phyloP scores from a whole-genome alignment of 2,329 filamentous ascomycete genomes.

The Aspergillus floridensis region DNA sequence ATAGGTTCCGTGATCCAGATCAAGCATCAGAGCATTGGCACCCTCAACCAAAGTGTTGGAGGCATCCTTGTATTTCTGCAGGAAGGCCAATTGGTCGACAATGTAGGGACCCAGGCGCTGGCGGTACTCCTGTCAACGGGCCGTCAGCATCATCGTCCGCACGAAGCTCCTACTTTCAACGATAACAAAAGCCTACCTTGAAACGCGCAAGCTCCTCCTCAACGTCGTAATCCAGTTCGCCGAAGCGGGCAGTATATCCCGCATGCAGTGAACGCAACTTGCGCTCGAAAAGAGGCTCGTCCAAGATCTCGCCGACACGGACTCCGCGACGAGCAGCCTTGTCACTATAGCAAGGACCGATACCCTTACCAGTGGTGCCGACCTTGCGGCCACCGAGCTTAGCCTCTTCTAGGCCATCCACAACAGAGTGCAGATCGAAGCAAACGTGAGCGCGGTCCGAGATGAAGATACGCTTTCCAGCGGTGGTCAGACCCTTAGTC shows the following conservation, averaged over 20 bases:
- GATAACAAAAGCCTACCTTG: slow-evolving; percentile 43
- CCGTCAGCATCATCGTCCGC: slow-evolving; percentile 1
- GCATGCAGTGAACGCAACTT: slow-evolving; percentile 53
- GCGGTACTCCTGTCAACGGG: slow-evolving; percentile 35
- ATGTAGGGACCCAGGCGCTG: slow-evolving; percentile 38
- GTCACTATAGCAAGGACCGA: slow-evolving; percentile 61
- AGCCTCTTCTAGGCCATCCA: slow-evolving; percentile 48
- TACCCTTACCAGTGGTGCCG: slow-evolving; percentile 51
- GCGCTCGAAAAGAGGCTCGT: slow-evolving; percentile 55
- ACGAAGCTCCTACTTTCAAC: slow-evolving; percentile 1
- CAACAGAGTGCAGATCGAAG: slow-evolving; percentile 45
- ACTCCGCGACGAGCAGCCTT: slow-evolving; percentile 61
- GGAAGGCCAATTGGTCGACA: slow-evolving; percentile 50
- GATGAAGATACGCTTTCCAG: slow-evolving; percentile 45
- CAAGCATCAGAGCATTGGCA: slow-evolving; percentile 63
- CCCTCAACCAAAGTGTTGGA: slow-evolving; percentile 61
- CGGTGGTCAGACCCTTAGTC: slow-evolving; percentile 43
- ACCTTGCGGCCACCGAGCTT: slow-evolving; percentile 46
- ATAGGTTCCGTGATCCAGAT: slow-evolving; percentile 55
- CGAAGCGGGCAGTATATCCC: slow-evolving; percentile 57
- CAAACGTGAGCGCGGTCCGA: slow-evolving; percentile 48
- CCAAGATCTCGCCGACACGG: slow-evolving; percentile 57
- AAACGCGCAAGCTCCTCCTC: slow-evolving; percentile 59
- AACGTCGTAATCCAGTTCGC: slow-evolving; percentile 58
- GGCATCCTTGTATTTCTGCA: slow-evolving; percentile 54